Base-by-base conservation (phyloP, 2,329 filamentous ascomycete genomes). In the Penicillium sp. region DNA sequence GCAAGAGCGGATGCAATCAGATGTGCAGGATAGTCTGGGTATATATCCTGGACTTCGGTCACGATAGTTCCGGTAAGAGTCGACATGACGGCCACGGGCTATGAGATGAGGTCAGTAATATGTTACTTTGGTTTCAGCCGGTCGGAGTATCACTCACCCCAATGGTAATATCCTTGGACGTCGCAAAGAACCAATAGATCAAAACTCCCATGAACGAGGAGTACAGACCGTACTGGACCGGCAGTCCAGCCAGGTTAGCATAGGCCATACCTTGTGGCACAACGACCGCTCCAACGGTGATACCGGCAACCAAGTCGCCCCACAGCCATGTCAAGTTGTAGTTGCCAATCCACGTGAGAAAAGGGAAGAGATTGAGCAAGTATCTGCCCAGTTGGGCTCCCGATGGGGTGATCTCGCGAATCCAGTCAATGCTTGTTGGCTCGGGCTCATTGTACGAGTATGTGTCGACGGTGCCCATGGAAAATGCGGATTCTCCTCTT, bases 191-290 rank as follows among this genome's bases (percentile, higher is more conserved):
- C 93, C 93, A 97, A 75, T 99, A 99, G 58, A 96, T 81, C 59
- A 96, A 73, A 16, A 96, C 92, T 48, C 93, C 94, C 82, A 97
- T 94, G 70, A 99, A 97, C 0, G 93, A 97, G 0, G 93, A 94
- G 75, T 96, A 96, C 1, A 97, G 82, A 50, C 93, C 93, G 67
- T 87, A 97, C 69, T 97, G 82, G 6, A 88, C 83, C 0, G 84
- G 81, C n/a, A 97, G 80, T 57, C 87, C 82, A 42, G 93, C 93
- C 27, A 97, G 81, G 58, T 86, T 80, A 31, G 93, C 92, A 74
- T 97, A 97, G 1, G 93, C 92, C 93, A 97, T 97, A 59, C 91
- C 88, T 71, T 97, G 93, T 6, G 93, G 93, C n/a, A 97, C 90
- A 27, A 97, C 91, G 25, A 91, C 88, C 48, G 87, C 82, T 39